A percentile compares a stretch with the other conserved stretches of the same genome.
These are phyloP conservation scores for Lathyrus oleraceus DNA, from an alignment of 306 rosid genomes.

Conservation along the genomic window DNA sequence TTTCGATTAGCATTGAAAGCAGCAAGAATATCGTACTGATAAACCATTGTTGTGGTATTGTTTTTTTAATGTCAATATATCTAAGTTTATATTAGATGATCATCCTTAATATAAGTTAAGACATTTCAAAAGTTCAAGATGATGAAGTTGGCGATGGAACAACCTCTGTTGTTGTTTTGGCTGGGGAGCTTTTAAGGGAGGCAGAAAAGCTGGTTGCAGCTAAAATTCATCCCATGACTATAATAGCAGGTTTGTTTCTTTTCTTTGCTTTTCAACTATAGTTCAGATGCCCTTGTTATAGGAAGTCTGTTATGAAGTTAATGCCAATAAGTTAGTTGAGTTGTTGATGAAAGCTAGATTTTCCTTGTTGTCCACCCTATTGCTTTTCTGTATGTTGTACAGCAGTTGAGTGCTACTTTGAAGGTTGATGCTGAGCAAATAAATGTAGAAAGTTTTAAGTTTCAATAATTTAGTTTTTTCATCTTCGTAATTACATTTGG, in stretches of 20 bases:
- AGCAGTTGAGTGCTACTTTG: not conserved
- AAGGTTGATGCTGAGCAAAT: slow-evolving; percentile 1
- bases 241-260: slow-evolving; percentile 71
- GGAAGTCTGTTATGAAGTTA: not conserved
- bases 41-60: not conserved
- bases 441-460: not conserved
- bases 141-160: slow-evolving; percentile 99
- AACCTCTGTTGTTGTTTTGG: slow-evolving; percentile 97
- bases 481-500: slow-evolving; percentile 6
- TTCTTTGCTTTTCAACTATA: slow-evolving; percentile 1
- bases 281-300: slow-evolving; percentile 7
- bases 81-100: not conserved
- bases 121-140: slow-evolving; percentile 98
- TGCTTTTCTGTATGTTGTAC: not conserved
- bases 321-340: not conserved
- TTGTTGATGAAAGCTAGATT: slow-evolving; percentile 2
- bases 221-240: slow-evolving; percentile 97
- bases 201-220: slow-evolving; percentile 92
- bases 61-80: slow-evolving; percentile 6
- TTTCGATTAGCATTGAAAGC: not conserved
- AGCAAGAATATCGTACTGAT: not conserved
- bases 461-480: not conserved
- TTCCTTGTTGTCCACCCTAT: slow-evolving; percentile 6
- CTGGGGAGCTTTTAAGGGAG: slow-evolving; percentile 93
- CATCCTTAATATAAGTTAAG: slow-evolving; percentile 66